phyloP scores from a whole-genome alignment of 2,329 filamentous ascomycete species.

The Apiospora rasikravindrae region DNA sequence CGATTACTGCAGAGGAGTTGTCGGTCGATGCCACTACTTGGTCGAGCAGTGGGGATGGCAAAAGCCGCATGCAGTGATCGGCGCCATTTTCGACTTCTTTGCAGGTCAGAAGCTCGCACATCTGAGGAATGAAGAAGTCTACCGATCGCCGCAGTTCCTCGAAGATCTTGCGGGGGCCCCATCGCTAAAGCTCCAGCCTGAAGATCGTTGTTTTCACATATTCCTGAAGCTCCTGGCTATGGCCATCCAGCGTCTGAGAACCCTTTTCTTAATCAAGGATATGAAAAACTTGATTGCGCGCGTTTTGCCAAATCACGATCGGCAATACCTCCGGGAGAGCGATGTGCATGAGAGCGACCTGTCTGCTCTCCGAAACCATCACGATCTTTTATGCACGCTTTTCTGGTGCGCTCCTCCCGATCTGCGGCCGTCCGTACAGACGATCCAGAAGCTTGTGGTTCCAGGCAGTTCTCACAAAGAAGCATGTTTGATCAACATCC shows the following conservation, averaged over 20 bases:
- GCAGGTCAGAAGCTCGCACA: slow-evolving; percentile 66
- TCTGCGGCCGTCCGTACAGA: slow-evolving; percentile 56
- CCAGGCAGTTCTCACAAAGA: slow-evolving; percentile 68
- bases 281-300: slow-evolving; percentile 66
- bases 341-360: slow-evolving; percentile 64
- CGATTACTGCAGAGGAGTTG: slow-evolving; percentile 64
- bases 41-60: slow-evolving; percentile 71
- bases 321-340: slow-evolving; percentile 68
- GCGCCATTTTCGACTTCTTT: slow-evolving; percentile 71
- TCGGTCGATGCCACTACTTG: slow-evolving; percentile 66
- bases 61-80: slow-evolving; percentile 61
- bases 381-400: slow-evolving; percentile 69
- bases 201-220: slow-evolving; percentile 70
- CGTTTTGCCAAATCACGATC: slow-evolving; percentile 68
- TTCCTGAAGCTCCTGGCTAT: slow-evolving; percentile 69
- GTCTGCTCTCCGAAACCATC: slow-evolving; percentile 69
- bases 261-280: slow-evolving; percentile 57
- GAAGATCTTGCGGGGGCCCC: slow-evolving; percentile 56
- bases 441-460: slow-evolving; percentile 64
- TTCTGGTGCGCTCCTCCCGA: slow-evolving; percentile 67
- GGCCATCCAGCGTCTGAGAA: slow-evolving; percentile 57
- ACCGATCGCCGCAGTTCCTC: slow-evolving; percentile 65
- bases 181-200: slow-evolving; percentile 54
- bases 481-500: slow-evolving; percentile 67
- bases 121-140: slow-evolving; percentile 68